Evolutionary conservation across 2,329 filamentous ascomycete species (phyloP), one percentile per base, ranked within the genome.

Genomic region (Claviceps sp.): DNA sequence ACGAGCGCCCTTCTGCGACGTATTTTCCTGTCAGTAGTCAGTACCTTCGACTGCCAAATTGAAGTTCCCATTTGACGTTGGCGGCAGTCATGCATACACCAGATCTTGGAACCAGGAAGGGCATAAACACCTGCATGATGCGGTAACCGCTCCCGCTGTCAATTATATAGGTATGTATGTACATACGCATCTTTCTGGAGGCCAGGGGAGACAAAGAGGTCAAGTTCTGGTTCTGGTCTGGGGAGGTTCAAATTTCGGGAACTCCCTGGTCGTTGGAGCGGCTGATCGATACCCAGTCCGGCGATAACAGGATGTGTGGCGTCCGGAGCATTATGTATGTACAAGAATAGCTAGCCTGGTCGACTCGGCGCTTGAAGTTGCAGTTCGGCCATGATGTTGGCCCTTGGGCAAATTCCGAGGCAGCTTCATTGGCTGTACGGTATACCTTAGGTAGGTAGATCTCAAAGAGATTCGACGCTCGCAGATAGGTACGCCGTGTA

Each of bases 91-190:
- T 20, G 23, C 9, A 2, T 11, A 46, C n/a, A 16, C 29, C 16
- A 49, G 34, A 36, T 26, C 7, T 6, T 48, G n/a, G n/a, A n/a
- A n/a, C n/a, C n/a, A n/a, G n/a, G n/a, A 49, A 9, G 22, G 22
- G 8, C 43, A 40, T 29, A 29, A 29, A 6, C 39, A 51, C 38
- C 14, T 45, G 47, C 47, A 37, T 45, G 11, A 47, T 44, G 48
- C 50, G 48, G 51, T 37, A 49, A 44, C 38, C 20, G 47, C 48
- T 53, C 38, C 48, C 40, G 46, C 50, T 53, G 42, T 52, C 50
- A 52, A 16, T 47, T 11, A 34, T 11, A 29, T 26, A 6, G 5
- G 2, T 5, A 23, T 23, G 1, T 26, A 29, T 8, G 2, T 8
- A 29, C 26, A 29, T 34, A 34, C 29, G 29, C 4, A 34, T 34